phyloP scores from a whole-genome alignment of 768 basidiomycete species.

The Kwoniella sp. region DNA sequence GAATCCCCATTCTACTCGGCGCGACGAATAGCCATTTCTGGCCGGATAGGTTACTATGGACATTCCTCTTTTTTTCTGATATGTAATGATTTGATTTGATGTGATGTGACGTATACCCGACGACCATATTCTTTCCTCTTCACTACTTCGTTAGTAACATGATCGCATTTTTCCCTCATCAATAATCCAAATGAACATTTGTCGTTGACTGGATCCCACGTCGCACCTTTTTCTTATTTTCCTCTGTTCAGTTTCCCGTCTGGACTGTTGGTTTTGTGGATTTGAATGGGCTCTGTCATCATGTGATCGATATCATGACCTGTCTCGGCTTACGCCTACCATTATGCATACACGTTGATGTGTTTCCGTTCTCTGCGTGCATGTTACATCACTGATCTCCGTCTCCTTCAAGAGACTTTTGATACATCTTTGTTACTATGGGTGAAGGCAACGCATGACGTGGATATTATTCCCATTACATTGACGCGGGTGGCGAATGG shows the following conservation, averaged over 20 bases:
- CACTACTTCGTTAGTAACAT: too few relatives aligned
- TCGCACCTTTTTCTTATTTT: background rate
- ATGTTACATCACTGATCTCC: too few relatives aligned
- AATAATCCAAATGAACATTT: background rate
- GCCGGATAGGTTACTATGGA: conserved; percentile 9
- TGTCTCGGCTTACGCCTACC: background rate
- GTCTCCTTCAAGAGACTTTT: too few relatives aligned
- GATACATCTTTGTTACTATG: too few relatives aligned
- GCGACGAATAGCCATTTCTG: background rate
- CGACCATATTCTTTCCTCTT: too few relatives aligned
- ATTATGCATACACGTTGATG: conserved; percentile 23
- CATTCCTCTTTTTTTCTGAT: conserved; percentile 4
- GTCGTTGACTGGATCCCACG: conserved; percentile 6
- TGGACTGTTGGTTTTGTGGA: background rate
- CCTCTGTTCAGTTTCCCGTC: background rate
- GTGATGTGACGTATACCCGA: conserved; percentile 14
- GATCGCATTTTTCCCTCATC: too few relatives aligned
- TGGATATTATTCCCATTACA: background rate
- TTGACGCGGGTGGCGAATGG: too few relatives aligned
- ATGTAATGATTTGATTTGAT: conserved; percentile 13
- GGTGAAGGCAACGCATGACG: background rate
- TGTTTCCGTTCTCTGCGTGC: too few relatives aligned
- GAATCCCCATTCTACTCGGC: background rate
- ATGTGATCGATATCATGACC: background rate
- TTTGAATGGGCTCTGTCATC: background rate